Evolutionary conservation across 768 basidiomycete genomes (phyloP), one percentile per base, ranked within the genome.

Genomic region (Epithele typhae): DNA sequence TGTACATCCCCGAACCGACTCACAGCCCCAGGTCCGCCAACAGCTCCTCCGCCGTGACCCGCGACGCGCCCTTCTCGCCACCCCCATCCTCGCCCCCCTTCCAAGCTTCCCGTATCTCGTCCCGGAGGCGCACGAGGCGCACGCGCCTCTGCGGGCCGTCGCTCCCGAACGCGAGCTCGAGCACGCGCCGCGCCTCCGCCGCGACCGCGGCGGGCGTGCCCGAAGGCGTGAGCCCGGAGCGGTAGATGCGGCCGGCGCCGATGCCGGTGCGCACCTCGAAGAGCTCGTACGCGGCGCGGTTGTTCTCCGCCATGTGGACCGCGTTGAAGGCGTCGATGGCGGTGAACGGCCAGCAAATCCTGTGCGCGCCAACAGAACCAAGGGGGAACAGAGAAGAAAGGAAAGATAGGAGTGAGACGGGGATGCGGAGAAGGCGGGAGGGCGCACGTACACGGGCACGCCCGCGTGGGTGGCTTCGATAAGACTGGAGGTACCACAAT

Each of bases 291-390:
- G 50, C 62, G 24, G 61, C 41, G 22, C 52, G 32, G 27, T 59
- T 51, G 34, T 52, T 50, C n/a, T 56, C 53, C 5, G 56, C 43
- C 24, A 60, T 43, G 30, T 56, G 49, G 10, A 58, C 39, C 4
- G 54, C 48, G 45, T 61, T 61, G 18, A 41, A n/a, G 1, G 60
- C 52, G 35, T 63, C 58, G 40, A 61, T 56, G 6, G 45, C 55
- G 23, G 35, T 21, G 44, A 58, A 56, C 2, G 62, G 62, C 62
- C 62, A 63, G 24, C 54, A 51, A 19, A 63, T 63, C 54, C 61
- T 63, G 39, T 0, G n/a, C 10, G 41, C n/a, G 34, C 36, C 11
- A 32, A 37, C 10, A 19, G 12, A 9, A 12, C 21, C 27, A 2
- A 24, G 9, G 24, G 37, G 11, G 5, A 15, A 25, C 4, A 22